Conservation (phyloP, 495 filamentous ascomycete species). For the Neurospora sp. region DNA sequence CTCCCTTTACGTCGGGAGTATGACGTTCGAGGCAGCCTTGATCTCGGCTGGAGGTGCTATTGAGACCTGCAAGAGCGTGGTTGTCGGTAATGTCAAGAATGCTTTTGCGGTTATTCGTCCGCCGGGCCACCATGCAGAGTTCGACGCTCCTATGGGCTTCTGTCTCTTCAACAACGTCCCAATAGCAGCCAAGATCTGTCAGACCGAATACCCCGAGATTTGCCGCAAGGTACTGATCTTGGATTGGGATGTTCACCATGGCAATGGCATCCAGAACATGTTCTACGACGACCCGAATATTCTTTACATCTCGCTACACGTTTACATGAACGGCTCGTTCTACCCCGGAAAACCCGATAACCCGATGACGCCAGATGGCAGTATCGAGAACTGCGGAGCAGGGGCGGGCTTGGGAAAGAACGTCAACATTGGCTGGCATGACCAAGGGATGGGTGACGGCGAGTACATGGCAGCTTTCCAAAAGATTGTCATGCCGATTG, state of each 20-base stretch:
- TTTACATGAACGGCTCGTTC: conserved; percentile 70
- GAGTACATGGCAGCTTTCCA: conserved; percentile 97
- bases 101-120: conserved; percentile 91
- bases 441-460: conserved; percentile 88
- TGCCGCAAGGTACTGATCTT: conserved; percentile 87
- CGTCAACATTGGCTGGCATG: conserved; percentile 90
- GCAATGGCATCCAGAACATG: conserved; percentile 93
- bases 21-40: conserved; percentile 69
- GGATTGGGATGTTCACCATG: conserved; percentile 85
- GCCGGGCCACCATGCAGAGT: conserved; percentile 91
- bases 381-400: conserved; percentile 64
- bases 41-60: conserved; percentile 92
- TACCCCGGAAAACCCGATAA: conserved; percentile 69
- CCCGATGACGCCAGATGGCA: conserved; percentile 48
- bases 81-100: conserved; percentile 72
- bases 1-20: conserved; percentile 80
- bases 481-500: conserved; percentile 94
- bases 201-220: conserved; percentile 57
- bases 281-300: conserved; percentile 93
- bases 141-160: conserved; percentile 76
- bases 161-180: conserved; percentile 97
- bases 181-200: conserved; percentile 77
- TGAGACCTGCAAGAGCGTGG: conserved; percentile 82
- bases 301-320: conserved; percentile 94
- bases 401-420: conserved; percentile 76